Evolutionary conservation across 2,329 filamentous ascomycete species (phyloP), one percentile per base, ranked within the genome.

Genomic region (Graphilbum ipis-grandicollis): DNA sequence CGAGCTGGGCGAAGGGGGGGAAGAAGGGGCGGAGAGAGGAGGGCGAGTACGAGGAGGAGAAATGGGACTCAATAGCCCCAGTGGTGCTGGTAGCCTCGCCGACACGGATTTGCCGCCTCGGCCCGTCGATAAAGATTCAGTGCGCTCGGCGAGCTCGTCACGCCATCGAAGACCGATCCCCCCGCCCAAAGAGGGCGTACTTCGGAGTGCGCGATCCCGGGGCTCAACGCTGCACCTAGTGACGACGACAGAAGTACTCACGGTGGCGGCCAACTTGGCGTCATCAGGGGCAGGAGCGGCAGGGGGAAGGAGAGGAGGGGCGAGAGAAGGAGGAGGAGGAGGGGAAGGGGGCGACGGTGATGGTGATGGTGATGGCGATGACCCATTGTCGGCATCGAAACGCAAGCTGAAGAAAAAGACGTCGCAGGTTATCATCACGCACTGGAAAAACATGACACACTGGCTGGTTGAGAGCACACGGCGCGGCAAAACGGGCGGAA

Each of bases 141-240:
- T 79, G 37, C 71, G 82, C 25, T 86, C 79, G 15, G 68, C 68
- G 18, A 85, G 81, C 48, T 84, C 84, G 12, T 85, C 83, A 22
- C 66, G 79, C 41, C 75, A 80, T 42, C 75, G 82, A 34, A 78
- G 69, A 28, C 73, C 86, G 6, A 65, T 82, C 30, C 82, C 80
- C 9, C 88, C 88, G 31, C 85, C 88, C 2, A 94, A 94, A 53
- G 86, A 94, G 52, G 71, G 74, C 13, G 58, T 73, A 10, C 54
- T 78, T 39, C 64, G 74, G 45, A 75, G 74, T 43, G 74, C 80
- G 41, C 67, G 79, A 47, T 80, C 81, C 45, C 68, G 83, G 41
- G 80, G 82, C 31, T 93, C 85, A 46, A 90, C 84, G 44, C 67
- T 94, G 23, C 84, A 93, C 51, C 71, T 92, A 5, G 84, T 92